A percentile compares a stretch with the other conserved stretches of the same genome.
These are phyloP conservation scores for Pseudopyricularia cyperi DNA, from an alignment of 2,329 filamentous ascomycete genomes.

Conservation along the genomic window DNA sequence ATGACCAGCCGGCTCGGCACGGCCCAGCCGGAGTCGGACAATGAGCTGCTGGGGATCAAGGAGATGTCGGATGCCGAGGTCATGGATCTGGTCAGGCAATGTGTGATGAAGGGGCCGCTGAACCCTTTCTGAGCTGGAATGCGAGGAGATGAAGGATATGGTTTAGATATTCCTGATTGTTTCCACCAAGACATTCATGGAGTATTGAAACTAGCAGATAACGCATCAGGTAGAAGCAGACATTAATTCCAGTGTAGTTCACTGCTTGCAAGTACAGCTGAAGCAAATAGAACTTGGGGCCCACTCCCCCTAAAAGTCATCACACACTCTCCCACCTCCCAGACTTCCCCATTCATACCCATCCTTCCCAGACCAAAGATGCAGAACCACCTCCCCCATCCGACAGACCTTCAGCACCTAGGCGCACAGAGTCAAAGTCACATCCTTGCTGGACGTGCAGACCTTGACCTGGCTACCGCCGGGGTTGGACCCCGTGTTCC, in stretches of 20 bases:
- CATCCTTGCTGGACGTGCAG: conserved; percentile 17
- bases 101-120: neutral
- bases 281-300: too few species aligned
- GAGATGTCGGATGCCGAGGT: conserved; percentile 1
- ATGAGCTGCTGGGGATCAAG: conserved; percentile 3
- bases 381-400: too few species aligned
- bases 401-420: neutral
- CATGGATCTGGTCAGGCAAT: neutral
- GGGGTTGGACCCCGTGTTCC: conserved; percentile 19
- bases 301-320: too few species aligned
- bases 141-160: neutral
- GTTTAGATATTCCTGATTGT: neutral
- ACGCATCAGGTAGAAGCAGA: too few species aligned
- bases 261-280: too few species aligned
- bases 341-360: too few species aligned
- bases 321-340: too few species aligned
- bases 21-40: neutral
- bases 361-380: too few species aligned
- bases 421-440: conserved; percentile 22
- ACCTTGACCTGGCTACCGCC: conserved; percentile 24
- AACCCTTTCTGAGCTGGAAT: neutral
- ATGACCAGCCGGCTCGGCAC: neutral
- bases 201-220: too few species aligned
- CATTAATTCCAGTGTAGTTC: too few species aligned
- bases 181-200: too few species aligned